Percentiles rank a stretch among this genome's conserved stretches.
phyloP scores from a whole-genome alignment of 2,329 filamentous ascomycete species.

The Mycosphaerella sp. region DNA sequence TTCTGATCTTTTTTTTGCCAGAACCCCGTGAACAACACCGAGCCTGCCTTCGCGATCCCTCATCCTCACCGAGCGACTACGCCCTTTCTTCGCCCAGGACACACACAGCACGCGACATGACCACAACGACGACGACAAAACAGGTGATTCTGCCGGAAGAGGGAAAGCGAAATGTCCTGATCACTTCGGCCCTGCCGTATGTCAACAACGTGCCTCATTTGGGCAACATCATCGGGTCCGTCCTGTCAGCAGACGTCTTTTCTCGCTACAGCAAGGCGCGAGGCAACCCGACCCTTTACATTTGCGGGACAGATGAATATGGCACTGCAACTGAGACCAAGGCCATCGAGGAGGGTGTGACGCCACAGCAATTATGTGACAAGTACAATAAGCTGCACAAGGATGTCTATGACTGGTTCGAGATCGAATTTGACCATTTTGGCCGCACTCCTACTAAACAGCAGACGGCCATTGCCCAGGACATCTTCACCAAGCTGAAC shows the following conservation, averaged over 20 bases:
- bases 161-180: slow-evolving; percentile 74
- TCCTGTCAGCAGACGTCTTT: slow-evolving; percentile 82
- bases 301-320: slow-evolving; percentile 91
- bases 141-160: slow-evolving; percentile 41
- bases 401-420: slow-evolving; percentile 93
- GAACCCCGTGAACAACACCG: no score
- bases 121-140: slow-evolving; percentile 6
- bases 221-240: slow-evolving; percentile 81
- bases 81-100: neutral
- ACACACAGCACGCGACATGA: slow-evolving; percentile 11
- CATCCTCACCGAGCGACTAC: neutral
- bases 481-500: slow-evolving; percentile 81
- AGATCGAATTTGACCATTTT: slow-evolving; percentile 91
- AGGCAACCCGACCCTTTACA: slow-evolving; percentile 71
- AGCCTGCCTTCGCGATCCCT: no score
- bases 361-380: slow-evolving; percentile 76
- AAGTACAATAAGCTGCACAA: slow-evolving; percentile 90
- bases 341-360: slow-evolving; percentile 79
- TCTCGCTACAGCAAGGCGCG: slow-evolving; percentile 68
- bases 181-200: slow-evolving; percentile 88
- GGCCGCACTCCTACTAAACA: slow-evolving; percentile 82
- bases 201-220: slow-evolving; percentile 71
- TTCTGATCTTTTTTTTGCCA: no score
- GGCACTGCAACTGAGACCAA: slow-evolving; percentile 95
- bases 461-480: slow-evolving; percentile 88